Percentiles rank a stretch among this genome's conserved stretches.
phyloP scores from a whole-genome alignment of 139 green algal genomes.

The Chlamydomonas urium region DNA sequence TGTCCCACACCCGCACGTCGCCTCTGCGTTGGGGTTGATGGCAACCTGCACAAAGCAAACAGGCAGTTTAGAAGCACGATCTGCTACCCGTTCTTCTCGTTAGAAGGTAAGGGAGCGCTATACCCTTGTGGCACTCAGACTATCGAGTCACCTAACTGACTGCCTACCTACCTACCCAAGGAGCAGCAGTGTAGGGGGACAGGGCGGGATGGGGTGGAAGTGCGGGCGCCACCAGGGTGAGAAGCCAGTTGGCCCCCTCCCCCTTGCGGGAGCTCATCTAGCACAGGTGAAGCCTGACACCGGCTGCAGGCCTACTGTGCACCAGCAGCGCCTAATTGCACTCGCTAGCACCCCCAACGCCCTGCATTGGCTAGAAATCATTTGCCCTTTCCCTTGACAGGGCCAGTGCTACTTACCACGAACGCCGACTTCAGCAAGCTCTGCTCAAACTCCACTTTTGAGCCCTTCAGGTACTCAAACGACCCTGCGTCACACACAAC shows the following conservation, averaged over 20 bases:
- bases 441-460: slow-evolving; percentile 82
- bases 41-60: slow-evolving; percentile 1
- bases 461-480: slow-evolving; percentile 75
- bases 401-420: slow-evolving; percentile 38
- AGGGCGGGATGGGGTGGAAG: no score
- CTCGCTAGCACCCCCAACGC: no score
- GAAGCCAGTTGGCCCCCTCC: neutral
- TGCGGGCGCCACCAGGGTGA: neutral
- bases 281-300: neutral
- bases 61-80: neutral
- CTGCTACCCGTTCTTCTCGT: neutral
- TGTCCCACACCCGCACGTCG: slow-evolving; percentile 8
- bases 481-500: slow-evolving; percentile 85
- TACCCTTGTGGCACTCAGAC: neutral
- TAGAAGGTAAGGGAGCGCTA: neutral
- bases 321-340: no score
- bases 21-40: slow-evolving; percentile 9
- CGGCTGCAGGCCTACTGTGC: neutral
- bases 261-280: neutral
- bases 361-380: no score
- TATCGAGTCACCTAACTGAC: neutral
- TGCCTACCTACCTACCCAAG: no score
- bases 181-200: no score
- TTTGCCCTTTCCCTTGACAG: no score
- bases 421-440: slow-evolving; percentile 87